A percentile compares a stretch with the other conserved stretches of the same genome.
Conservation (phyloP, 495 filamentous ascomycete species). For the Penicillium flavigenum region DNA sequence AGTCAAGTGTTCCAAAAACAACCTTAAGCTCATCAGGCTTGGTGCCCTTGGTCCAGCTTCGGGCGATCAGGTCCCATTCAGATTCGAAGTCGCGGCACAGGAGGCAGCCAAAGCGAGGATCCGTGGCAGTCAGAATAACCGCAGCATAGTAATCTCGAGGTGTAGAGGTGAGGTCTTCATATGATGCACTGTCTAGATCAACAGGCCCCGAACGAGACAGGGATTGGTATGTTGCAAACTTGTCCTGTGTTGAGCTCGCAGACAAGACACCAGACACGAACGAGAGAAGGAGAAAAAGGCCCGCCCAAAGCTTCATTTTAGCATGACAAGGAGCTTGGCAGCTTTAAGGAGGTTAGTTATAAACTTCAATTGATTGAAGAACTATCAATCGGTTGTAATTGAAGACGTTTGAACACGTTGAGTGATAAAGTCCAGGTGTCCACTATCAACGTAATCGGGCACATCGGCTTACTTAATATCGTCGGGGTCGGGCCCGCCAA, state of each 20-base stretch:
- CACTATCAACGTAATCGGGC: conserved; percentile 22
- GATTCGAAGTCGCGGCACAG: conserved; percentile 89
- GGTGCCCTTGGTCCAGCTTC: conserved; percentile 83
- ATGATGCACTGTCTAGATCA: conserved; percentile 72
- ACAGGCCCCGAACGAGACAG: conserved; percentile 67
- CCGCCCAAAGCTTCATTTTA: conserved; percentile 57
- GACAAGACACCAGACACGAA: conserved; percentile 45
- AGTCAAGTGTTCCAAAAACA: conserved; percentile 86
- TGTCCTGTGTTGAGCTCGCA: conserved; percentile 32
- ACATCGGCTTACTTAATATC: conserved; percentile 8
- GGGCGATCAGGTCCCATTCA: conserved; percentile 87
- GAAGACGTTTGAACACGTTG: conserved; percentile 12
- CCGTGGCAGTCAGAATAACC: conserved; percentile 84
- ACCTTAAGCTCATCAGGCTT: conserved; percentile 68
- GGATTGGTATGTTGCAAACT: conserved; percentile 66
- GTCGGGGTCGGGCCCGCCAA: neutral
- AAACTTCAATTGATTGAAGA: conserved; percentile 6
- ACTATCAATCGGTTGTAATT: conserved; percentile 16
- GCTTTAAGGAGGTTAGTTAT: neutral
- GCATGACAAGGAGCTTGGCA: conserved; percentile 22
- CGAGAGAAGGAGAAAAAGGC: conserved; percentile 51
- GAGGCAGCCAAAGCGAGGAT: conserved; percentile 79
- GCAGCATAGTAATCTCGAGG: conserved; percentile 83
- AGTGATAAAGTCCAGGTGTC: conserved; percentile 30
- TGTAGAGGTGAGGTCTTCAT: conserved; percentile 67